A percentile compares a stretch with the other conserved stretches of the same genome.
These are phyloP conservation scores for Neckera pumila DNA, from an alignment of 225 moss, liverwort and hornwort genomes.

Conservation along the genomic window DNA sequence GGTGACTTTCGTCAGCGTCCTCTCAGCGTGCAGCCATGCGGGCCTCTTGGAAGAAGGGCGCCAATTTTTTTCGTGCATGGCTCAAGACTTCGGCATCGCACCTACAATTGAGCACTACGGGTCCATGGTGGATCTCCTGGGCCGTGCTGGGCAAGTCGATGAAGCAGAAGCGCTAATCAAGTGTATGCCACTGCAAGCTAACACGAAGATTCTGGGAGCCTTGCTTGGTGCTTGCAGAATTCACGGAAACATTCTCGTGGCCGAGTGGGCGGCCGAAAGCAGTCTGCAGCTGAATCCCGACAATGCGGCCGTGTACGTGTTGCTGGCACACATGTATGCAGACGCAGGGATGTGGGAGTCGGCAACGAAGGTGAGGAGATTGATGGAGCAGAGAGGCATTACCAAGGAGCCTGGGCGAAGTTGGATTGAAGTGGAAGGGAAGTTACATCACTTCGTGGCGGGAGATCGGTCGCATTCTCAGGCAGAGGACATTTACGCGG, in stretches of 20 bases:
- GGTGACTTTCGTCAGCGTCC: conserved; percentile 27
- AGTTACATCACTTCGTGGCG: conserved; percentile 22
- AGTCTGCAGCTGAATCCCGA: conserved; percentile 15
- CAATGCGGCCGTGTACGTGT: conserved; percentile 32
- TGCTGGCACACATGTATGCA: conserved; percentile 26
- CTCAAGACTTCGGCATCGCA: conserved; percentile 8
- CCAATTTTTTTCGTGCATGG: conserved; percentile 5
- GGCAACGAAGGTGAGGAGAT: conserved; percentile 3
- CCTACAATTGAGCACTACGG: conserved; percentile 35
- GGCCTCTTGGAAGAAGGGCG: conserved; percentile 42
- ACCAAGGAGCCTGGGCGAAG: conserved; percentile 36
- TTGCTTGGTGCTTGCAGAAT: conserved; percentile 39
- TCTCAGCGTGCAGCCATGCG: conserved; percentile 41
- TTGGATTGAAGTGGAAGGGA: conserved; percentile 34
- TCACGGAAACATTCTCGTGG: conserved; percentile 16
- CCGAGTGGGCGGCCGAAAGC: conserved; percentile 23
- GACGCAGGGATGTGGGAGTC: conserved; percentile 29
- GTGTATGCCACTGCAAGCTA: conserved; percentile 22
- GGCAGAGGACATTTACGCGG: conserved; percentile 7
- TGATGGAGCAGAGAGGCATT: conserved; percentile 24
- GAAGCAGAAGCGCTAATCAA: conserved; percentile 32
- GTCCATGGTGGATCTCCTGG: conserved; percentile 51
- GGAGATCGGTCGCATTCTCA: conserved; percentile 31
- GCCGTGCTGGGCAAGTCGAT: conserved; percentile 26
- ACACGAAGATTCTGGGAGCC: conserved; percentile 27